Evolutionary conservation across 2,329 filamentous ascomycete species (phyloP).

Genomic region (Byssothecium circinans): DNA sequence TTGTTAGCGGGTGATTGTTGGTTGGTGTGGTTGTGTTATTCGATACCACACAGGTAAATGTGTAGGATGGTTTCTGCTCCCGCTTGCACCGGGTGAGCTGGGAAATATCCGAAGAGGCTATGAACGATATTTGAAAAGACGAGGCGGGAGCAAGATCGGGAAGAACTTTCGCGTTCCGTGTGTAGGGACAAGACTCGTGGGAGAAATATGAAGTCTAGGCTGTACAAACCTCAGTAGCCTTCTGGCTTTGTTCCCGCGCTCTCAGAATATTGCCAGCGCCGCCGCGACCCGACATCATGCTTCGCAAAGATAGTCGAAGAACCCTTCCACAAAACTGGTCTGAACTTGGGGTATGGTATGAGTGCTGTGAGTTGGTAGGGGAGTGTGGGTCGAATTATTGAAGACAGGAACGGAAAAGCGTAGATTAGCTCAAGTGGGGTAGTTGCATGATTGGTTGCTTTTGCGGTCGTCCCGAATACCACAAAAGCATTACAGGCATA

Average conservation of each 20-base stretch:
- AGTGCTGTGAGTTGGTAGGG: background rate
- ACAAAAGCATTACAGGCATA: background rate
- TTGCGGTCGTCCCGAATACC: background rate
- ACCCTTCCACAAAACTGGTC: no score
- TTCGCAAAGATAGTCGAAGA: background rate
- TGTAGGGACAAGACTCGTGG: no score
- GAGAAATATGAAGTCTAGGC: background rate
- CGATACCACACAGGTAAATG: background rate
- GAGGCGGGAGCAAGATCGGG: no score
- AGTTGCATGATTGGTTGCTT: slow-evolving; percentile 1
- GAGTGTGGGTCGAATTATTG: no score
- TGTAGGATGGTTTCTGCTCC: background rate
- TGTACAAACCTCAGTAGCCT: slow-evolving; percentile 30
- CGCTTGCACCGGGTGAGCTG: no score
- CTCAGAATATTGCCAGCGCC: slow-evolving; percentile 51
- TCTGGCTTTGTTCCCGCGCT: slow-evolving; percentile 36
- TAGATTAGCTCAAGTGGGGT: slow-evolving; percentile 2
- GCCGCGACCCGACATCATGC: slow-evolving; percentile 44
- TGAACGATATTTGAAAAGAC: no score
- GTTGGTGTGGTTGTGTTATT: no score
- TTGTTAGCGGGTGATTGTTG: background rate
- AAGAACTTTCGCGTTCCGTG: no score
- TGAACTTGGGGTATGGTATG: background rate
- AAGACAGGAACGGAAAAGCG: no score
- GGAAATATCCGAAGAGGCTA: no score